Percentiles rank a stretch among this genome's conserved stretches.
Conservation (phyloP, 1,284 basidiomycete genomes). For the Cystobasidium pallidum region DNA sequence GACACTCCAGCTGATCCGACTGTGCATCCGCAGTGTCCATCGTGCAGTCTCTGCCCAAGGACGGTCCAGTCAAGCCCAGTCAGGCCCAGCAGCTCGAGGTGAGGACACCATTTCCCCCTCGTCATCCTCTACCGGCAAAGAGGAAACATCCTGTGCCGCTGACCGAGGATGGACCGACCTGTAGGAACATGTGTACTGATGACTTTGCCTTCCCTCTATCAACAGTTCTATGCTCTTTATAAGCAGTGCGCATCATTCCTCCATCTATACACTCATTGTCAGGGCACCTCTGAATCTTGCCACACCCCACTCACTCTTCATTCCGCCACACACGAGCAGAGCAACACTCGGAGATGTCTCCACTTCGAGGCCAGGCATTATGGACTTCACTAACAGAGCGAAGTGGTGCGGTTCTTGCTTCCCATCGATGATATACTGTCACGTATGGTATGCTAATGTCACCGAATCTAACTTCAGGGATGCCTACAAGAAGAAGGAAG, state of each 20-base stretch:
- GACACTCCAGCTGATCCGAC: not conserved
- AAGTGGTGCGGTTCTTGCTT: constrained; percentile 68
- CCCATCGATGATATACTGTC: not conserved
- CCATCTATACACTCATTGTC: no score
- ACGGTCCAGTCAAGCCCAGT: constrained; percentile 75
- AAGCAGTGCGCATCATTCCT: constrained; percentile 71
- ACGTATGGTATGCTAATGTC: not conserved
- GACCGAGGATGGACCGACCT: not conserved
- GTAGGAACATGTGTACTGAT: not conserved
- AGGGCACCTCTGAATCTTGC: not conserved
- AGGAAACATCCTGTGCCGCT: constrained; percentile 5
- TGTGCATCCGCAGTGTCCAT: constrained; percentile 38
- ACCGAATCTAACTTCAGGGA: constrained; percentile 62
- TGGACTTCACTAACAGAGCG: constrained; percentile 78
- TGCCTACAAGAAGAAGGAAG: constrained; percentile 78
- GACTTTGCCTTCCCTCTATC: not conserved
- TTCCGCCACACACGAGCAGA: constrained; percentile 52
- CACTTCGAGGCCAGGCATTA: constrained; percentile 67
- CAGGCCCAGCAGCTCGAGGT: constrained; percentile 67
- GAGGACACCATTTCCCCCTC: constrained; percentile 48
- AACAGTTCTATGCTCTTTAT: constrained; percentile 86
- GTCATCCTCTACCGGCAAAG: constrained; percentile 14
- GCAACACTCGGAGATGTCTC: constrained; percentile 75
- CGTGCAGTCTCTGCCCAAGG: constrained; percentile 66
- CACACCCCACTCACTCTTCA: not conserved